A percentile compares a stretch with the other conserved stretches of the same genome.
phyloP scores from a whole-genome alignment of 148 eudicot genomes.

The Salicornia ramosissima region DNA sequence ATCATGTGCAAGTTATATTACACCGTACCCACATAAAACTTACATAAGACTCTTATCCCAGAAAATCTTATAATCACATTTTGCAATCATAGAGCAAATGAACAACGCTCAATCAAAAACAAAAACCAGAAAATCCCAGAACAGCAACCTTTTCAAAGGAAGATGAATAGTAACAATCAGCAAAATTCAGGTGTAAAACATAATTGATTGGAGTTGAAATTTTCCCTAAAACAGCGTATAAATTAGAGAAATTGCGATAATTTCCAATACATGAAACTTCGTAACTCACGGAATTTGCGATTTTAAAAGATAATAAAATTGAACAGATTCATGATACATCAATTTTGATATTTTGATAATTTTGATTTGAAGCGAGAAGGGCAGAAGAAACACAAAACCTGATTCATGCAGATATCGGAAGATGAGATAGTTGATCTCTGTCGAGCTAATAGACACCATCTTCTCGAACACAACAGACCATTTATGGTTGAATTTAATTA shows the following conservation, averaged over 20 bases:
- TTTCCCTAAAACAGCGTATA: background rate
- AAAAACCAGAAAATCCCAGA: background rate
- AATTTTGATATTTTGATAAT: too few species aligned
- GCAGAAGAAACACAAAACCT: constrained; percentile 23
- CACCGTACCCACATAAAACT: too few species aligned
- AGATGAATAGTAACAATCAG: background rate
- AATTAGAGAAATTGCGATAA: too few species aligned
- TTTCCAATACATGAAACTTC: too few species aligned
- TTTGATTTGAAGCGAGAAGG: background rate
- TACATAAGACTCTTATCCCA: too few species aligned
- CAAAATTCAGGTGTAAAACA: background rate
- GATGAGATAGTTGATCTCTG: constrained; percentile 36
- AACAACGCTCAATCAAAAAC: background rate
- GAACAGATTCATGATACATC: background rate
- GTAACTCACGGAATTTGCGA: too few species aligned
- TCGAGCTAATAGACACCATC: constrained; percentile 35
- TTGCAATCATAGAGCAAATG: background rate
- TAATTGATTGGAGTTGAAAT: too few species aligned
- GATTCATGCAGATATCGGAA: constrained; percentile 54
- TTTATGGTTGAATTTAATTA: too few species aligned
- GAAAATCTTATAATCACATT: too few species aligned
- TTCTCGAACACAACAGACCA: background rate
- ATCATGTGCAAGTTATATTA: too few species aligned
- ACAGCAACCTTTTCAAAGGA: background rate
- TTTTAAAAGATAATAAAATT: too few species aligned